phyloP scores from a whole-genome alignment of 176 grass and related monocot species.

The Areca catechu region DNA sequence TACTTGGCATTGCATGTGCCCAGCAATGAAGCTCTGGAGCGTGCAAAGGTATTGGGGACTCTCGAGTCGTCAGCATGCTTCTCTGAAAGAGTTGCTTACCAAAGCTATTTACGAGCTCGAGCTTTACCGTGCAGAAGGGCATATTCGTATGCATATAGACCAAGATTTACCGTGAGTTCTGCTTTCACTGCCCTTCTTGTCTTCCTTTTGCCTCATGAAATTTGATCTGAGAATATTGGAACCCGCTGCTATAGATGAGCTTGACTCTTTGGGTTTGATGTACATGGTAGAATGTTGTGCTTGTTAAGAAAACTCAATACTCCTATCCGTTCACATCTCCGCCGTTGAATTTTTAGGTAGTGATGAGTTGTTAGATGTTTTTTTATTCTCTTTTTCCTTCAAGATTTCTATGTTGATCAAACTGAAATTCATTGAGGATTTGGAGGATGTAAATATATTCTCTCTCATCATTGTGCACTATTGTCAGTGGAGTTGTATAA shows the following conservation, averaged over 20 bases:
- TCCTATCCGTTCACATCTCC: no score
- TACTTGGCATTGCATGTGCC: conserved; percentile 13
- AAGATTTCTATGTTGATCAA: background rate
- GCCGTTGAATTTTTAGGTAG: no score
- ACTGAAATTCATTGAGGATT: background rate
- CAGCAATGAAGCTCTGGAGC: conserved; percentile 17
- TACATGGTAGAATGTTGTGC: no score
- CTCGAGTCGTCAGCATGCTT: conserved; percentile 14
- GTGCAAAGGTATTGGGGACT: conserved; percentile 8
- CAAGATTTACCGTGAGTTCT: conserved; percentile 4
- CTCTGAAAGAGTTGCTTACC: conserved; percentile 14
- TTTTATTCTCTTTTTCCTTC: no score
- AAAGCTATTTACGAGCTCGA: conserved; percentile 20
- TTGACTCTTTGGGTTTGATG: no score
- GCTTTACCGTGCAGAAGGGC: conserved; percentile 11
- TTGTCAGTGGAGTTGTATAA: no score
- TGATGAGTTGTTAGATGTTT: no score
- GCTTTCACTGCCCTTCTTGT: background rate
- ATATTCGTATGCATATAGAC: background rate
- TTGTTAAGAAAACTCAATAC: no score
- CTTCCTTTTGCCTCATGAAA: no score
- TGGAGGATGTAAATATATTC: background rate
- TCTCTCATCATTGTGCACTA: background rate
- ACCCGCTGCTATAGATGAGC: no score
- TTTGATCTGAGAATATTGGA: no score